Percentiles rank a stretch among this genome's conserved stretches.
Conservation (phyloP, 495 filamentous ascomycete genomes). For the Schizothecium vesticola region DNA sequence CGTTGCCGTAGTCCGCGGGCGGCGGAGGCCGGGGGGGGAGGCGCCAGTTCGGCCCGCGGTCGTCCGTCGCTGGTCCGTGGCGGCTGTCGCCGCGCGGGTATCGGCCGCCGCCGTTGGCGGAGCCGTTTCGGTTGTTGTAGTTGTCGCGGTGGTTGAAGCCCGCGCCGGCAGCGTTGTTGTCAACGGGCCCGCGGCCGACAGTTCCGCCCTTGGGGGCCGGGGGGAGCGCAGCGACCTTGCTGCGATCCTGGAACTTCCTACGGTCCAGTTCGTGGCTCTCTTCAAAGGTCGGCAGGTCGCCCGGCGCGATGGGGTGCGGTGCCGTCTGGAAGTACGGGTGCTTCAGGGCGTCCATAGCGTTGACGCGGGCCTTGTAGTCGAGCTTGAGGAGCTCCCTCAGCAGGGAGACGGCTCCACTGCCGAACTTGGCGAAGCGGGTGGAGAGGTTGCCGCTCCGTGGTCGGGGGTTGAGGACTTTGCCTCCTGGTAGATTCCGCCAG, state of each 20-base stretch:
- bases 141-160: slow-evolving; percentile 43
- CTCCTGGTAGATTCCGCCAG: slow-evolving; percentile 75
- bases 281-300: slow-evolving; percentile 80
- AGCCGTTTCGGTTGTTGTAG: slow-evolving; percentile 35
- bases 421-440: slow-evolving; percentile 65
- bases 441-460: slow-evolving; percentile 60
- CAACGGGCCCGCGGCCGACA: slow-evolving; percentile 68
- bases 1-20: slow-evolving; percentile 31
- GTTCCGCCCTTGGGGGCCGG: slow-evolving; percentile 87
- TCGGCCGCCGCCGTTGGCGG: slow-evolving; percentile 30
- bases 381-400: slow-evolving; percentile 79
- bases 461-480: slow-evolving; percentile 64
- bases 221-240: slow-evolving; percentile 57
- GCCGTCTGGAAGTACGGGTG: slow-evolving; percentile 82
- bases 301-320: slow-evolving; percentile 73
- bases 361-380: slow-evolving; percentile 82
- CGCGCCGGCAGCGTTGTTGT: slow-evolving; percentile 42
- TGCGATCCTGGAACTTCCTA: slow-evolving; percentile 75
- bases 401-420: slow-evolving; percentile 61
- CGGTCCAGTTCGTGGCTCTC: slow-evolving; percentile 96
- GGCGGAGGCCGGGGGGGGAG: slow-evolving; percentile 43
- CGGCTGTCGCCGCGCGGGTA: slow-evolving; percentile 28
- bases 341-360: slow-evolving; percentile 88
- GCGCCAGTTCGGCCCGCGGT: slow-evolving; percentile 44
- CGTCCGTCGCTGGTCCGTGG: slow-evolving; percentile 33